Evolutionary conservation across 2,329 filamentous ascomycete species (phyloP).

Genomic region (Aureobasidium sp.): DNA sequence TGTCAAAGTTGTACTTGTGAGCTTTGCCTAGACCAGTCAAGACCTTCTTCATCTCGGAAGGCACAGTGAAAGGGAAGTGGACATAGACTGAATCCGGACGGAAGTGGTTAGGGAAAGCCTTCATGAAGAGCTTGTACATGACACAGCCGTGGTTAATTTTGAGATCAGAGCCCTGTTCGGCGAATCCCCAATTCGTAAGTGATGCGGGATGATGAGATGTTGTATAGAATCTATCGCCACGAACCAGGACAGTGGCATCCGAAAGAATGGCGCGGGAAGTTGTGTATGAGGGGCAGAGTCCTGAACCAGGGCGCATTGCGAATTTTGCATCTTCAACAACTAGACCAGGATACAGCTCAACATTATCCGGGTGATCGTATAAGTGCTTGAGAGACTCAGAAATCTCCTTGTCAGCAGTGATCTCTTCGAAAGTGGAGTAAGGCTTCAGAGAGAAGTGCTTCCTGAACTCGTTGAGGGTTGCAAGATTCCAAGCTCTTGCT

Average conservation of each 20-base stretch:
- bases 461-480: slow-evolving; percentile 58
- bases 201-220: slow-evolving; percentile 30
- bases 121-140: slow-evolving; percentile 47
- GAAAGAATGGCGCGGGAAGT: slow-evolving; percentile 51
- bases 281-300: slow-evolving; percentile 48
- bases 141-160: slow-evolving; percentile 43
- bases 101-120: slow-evolving; percentile 45
- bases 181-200: slow-evolving; percentile 39
- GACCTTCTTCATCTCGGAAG: slow-evolving; percentile 40
- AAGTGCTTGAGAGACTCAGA: slow-evolving; percentile 50
- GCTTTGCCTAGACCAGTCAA: slow-evolving; percentile 35
- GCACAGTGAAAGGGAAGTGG: slow-evolving; percentile 44
- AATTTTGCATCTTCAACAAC: slow-evolving; percentile 54
- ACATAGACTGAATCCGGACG: slow-evolving; percentile 43
- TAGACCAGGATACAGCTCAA: slow-evolving; percentile 64
- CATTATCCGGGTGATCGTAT: slow-evolving; percentile 57
- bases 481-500: slow-evolving; percentile 54
- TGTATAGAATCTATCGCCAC: slow-evolving; percentile 55
- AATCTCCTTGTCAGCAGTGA: slow-evolving; percentile 53
- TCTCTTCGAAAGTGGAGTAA: slow-evolving; percentile 51
- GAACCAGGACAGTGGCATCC: slow-evolving; percentile 53
- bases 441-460: slow-evolving; percentile 55
- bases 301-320: slow-evolving; percentile 45
- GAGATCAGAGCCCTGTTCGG: slow-evolving; percentile 40
- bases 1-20: slow-evolving; percentile 35